phyloP scores from a whole-genome alignment of 176 grass and related monocot species.

The Leersia perrieri region DNA sequence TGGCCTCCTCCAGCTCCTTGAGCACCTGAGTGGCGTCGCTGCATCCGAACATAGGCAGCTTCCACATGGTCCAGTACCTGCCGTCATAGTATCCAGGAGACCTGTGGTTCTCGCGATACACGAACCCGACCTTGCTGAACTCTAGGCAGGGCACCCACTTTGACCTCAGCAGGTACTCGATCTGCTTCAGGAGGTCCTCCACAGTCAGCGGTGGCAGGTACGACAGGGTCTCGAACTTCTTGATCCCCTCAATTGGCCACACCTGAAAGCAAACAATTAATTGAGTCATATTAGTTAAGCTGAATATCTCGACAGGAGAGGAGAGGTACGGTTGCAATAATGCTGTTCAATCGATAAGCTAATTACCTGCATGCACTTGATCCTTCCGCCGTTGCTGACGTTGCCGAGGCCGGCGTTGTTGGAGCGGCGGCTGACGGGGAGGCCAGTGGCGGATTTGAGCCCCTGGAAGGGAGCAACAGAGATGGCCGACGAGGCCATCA shows the following conservation, averaged over 20 bases:
- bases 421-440: background rate
- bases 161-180: conserved; percentile 25
- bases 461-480: conserved; percentile 9
- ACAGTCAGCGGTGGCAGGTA: conserved; percentile 4
- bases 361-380: conserved; percentile 18
- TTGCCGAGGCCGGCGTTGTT: background rate
- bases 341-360: too few species aligned
- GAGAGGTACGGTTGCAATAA: too few species aligned
- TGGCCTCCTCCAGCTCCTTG: conserved; percentile 35
- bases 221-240: conserved; percentile 35
- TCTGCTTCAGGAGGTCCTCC: conserved; percentile 22
- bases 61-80: conserved; percentile 55
- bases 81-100: conserved; percentile 47
- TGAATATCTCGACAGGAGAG: too few species aligned
- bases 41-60: conserved; percentile 50
- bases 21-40: conserved; percentile 29
- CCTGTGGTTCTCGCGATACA: conserved; percentile 25
- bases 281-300: too few species aligned
- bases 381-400: conserved; percentile 7
- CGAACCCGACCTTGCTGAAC: conserved; percentile 36
- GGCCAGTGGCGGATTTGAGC: background rate
- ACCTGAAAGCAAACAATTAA: background rate
- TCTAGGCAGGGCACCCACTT: conserved; percentile 28
- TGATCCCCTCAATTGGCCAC: background rate
- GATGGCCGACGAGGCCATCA: conserved; percentile 13